Evolutionary conservation across 805 yeast species (phyloP).

Genomic region (Wickerhamomyces sydowiorum): DNA sequence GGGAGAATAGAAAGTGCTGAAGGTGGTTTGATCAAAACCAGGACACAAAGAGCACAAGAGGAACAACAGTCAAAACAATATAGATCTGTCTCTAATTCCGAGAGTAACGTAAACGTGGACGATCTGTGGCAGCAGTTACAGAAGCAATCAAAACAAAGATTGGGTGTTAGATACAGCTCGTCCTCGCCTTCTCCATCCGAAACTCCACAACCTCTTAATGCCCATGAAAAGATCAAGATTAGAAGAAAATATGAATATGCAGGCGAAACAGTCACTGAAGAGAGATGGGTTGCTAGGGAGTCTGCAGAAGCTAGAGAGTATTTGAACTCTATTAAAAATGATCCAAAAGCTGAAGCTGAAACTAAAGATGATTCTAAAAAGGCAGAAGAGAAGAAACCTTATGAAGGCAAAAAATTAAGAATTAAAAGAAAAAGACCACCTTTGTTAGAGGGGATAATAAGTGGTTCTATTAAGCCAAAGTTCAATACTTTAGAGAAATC

Average conservation of each 20-base stretch:
- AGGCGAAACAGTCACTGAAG: constrained; percentile 73
- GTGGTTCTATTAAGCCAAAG: constrained; percentile 65
- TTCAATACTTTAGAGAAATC: constrained; percentile 91
- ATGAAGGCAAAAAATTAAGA: constrained; percentile 32
- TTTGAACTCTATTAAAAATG: constrained; percentile 45
- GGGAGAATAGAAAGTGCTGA: constrained; percentile 46
- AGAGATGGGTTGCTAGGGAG: constrained; percentile 65
- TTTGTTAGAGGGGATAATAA: constrained; percentile 68
- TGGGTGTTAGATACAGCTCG: constrained; percentile 18
- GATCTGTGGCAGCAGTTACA: constrained; percentile 54
- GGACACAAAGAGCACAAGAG: constrained; percentile 54
- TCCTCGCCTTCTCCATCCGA: constrained; percentile 5
- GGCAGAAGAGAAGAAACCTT: constrained; percentile 6
- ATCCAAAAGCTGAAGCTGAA: constrained; percentile 14
- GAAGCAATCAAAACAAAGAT: constrained; percentile 21
- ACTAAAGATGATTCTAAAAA: constrained; percentile 9
- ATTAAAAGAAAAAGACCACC: constrained; percentile 70
- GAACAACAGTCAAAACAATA: constrained; percentile 21
- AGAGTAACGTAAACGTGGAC: constrained; percentile 38
- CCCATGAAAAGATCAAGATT: constrained; percentile 54
- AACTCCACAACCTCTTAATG: constrained; percentile 8
- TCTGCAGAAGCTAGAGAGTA: constrained; percentile 89
- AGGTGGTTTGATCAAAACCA: constrained; percentile 67
- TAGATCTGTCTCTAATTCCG: constrained; percentile 9
- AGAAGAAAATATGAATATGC: constrained; percentile 83